Base-by-base conservation (phyloP, 2,329 filamentous ascomycete genomes). In the Arthrobotrys entomopaga region DNA sequence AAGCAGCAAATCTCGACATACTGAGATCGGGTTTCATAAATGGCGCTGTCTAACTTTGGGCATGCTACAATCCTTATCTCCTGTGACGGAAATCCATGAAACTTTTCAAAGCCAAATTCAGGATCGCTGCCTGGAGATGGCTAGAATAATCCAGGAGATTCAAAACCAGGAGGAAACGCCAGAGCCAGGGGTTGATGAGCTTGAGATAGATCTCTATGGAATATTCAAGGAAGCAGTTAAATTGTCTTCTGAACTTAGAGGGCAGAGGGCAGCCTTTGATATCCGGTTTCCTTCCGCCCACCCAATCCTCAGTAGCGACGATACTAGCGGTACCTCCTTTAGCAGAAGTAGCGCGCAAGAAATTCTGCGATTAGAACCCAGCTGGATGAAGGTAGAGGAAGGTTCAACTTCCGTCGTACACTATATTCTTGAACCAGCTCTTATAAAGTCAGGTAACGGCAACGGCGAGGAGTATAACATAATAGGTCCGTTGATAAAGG, bases 1-100 rank as follows among this genome's bases (percentile, higher is more conserved):
- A 26, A 11, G 13, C 13, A 26, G n/a, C 13, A 10, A 38, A n/a
- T 15, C 10, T 16, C 16, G 54, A 15, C 34, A 58, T 43, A 46
- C 20, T 16, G 54, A 58, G 54, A 58, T 43, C 1, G 54, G 16
- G 15, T 58, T 58, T 26, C 54, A 58, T 15, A 58, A 58, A 24
- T 58, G 54, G 54, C 54, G 54, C 16, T 58, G 38, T 19, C 20
- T 58, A 16, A 58, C 54, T 43, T n/a, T 46, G 8, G 43, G 54
- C 38, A 58, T 58, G 54, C 54, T 58, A 5, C 34, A 19, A 24
- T 20, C n/a, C 4, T 11, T 24, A 11, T 46, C 54, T 46, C 19
- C 38, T 20, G n/a, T 16, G 11, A 15, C 16, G 24, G 11, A 58
- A 11, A 22, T 58, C 15, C 54, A 58, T 16, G 10, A 24, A 6